These are phyloP conservation scores for Penstemon newberryi DNA, from an alignment of 257 asterid species.

Conservation along the genomic window DNA sequence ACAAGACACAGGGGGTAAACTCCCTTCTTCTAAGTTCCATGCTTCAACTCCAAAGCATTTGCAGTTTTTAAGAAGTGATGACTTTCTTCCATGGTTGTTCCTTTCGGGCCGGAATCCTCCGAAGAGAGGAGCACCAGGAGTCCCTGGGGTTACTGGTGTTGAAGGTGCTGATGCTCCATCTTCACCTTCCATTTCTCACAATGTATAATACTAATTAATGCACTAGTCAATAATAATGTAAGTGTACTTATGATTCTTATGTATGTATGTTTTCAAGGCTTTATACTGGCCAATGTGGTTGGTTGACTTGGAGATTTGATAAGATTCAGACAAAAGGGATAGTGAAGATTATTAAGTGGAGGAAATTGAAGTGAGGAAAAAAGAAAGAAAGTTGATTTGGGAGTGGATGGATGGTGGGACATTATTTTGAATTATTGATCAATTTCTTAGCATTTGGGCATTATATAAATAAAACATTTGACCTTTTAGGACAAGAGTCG, in stretches of 20 bases:
- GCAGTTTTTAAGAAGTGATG: slow-evolving; percentile 55
- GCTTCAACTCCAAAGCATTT: slow-evolving; percentile 64
- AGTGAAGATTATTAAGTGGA: slow-evolving; percentile 40
- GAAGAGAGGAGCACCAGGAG: slow-evolving; percentile 74
- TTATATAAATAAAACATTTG: slow-evolving; percentile 26
- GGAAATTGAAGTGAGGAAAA: slow-evolving; percentile 29
- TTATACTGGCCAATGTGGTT: slow-evolving; percentile 32
- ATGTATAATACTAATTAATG: not conserved
- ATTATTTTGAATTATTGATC: slow-evolving; percentile 5
- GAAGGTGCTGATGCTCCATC: slow-evolving; percentile 64
- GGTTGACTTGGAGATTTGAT: slow-evolving; percentile 53
- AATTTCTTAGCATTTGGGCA: slow-evolving; percentile 32
- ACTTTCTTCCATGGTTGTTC: slow-evolving; percentile 31
- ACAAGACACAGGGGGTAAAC: slow-evolving; percentile 57
- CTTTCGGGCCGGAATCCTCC: slow-evolving; percentile 44
- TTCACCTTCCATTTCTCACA: slow-evolving; percentile 46
- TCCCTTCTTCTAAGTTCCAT: slow-evolving; percentile 70
- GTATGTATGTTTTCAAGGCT: slow-evolving; percentile 1
- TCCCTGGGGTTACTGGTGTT: slow-evolving; percentile 68
- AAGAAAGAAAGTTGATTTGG: slow-evolving; percentile 33
- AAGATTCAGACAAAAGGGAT: slow-evolving; percentile 24
- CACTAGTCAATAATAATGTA: not conserved
- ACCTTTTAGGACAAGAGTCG: slow-evolving; percentile 35
- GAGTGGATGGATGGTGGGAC: slow-evolving; percentile 53
- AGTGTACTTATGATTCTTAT: not conserved